Evolutionary conservation across 345 rosid genomes (phyloP), one percentile per base, ranked within the genome.

Genomic region (Pistacia integerrima): DNA sequence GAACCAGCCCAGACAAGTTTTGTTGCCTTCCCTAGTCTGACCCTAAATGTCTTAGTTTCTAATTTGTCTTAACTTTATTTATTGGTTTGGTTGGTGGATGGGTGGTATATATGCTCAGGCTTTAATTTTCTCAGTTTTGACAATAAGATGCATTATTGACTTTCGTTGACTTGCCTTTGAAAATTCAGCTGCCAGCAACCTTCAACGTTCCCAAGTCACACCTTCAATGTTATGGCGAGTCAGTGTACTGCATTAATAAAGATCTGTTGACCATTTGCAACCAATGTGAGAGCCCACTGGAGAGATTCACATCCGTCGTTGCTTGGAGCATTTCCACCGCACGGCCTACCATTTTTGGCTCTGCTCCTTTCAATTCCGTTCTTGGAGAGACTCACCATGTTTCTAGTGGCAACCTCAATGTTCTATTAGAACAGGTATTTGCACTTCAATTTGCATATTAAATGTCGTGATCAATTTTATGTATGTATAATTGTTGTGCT

Each of bases 311-410:
- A 25, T 46, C 81, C 2, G 86, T 93, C 0, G 90, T 91, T 3
- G 86, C 88, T 1, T 95, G 99, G 99, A 80, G 80, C 79, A 87
- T 95, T 68, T 87, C 98, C 2, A 84, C 86, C 3, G 58, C 74
- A 7, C 89, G 99, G 1, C 96, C 97, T 30, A 14, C 75, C 0
- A 11, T 78, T 49, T 91, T 91, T 22, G 99, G 99, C 1, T 67
- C 85, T 33, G 94, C 91, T 64, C 99, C 99, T 22, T 95, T 83
- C 72, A 95, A 95, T 69, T 93, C 97, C 16, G 38, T 90, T 79
- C 91, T 95, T 33, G 99, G 99, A 20, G 98, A 95, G 84, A 95
- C 97, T 61, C 99, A 95, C 70, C 99, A 93, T 70, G 96, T 89
- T 56, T 89, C 99, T 0, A 81, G 80, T 14, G 90, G 81, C 44